Evolutionary conservation across 23 red algal species (phyloP), one percentile per base, ranked within the genome.

Genomic region (Gracilaria domingensis): DNA sequence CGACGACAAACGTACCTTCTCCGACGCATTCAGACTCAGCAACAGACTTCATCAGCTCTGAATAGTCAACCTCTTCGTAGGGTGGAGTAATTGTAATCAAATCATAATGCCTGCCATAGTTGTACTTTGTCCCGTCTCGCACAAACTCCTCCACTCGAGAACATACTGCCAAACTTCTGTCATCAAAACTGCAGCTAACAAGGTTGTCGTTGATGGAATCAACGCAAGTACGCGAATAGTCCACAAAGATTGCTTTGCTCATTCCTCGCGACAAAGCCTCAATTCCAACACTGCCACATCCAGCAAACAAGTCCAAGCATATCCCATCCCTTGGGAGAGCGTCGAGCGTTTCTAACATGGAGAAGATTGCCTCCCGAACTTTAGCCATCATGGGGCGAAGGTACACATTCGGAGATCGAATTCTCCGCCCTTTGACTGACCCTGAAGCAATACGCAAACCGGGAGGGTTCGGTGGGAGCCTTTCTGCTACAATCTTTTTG

Each of bases 21-120:
- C 97, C 94, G 37, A 99, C 91, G 76, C 78, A 79, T 21, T 80
- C 75, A n/a, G 84, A 91, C 12, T 83, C 67, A n/a, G 86, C 86
- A 17, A 96, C 74, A 12, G 70, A 26, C 80, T 61, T 55, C 97
- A 99, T 83, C 79, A 99, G 77, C 48, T 88, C 76, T 44, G 66
- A 82, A 65, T 99, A 99, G 73, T 96, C 92, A 35, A 99, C 91
- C 69, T 99, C 97, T 59, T 99, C 97, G 73, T 99, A 99, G 12
- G 97, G 97, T 1, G 97, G 97, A 16, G 97, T 99, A 11, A 99
- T 62, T 25, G 94, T 93, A 24, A 99, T 89, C 61, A 98, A 90
- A 34, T 81, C 81, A 55, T 80, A 88, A 21, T 84, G 33, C 60
- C 29, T 50, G 1, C 80, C 80, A 20, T 81, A 51, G 45, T 82